Conservation (phyloP, 495 filamentous ascomycete species). For the Poronia punctata region DNA sequence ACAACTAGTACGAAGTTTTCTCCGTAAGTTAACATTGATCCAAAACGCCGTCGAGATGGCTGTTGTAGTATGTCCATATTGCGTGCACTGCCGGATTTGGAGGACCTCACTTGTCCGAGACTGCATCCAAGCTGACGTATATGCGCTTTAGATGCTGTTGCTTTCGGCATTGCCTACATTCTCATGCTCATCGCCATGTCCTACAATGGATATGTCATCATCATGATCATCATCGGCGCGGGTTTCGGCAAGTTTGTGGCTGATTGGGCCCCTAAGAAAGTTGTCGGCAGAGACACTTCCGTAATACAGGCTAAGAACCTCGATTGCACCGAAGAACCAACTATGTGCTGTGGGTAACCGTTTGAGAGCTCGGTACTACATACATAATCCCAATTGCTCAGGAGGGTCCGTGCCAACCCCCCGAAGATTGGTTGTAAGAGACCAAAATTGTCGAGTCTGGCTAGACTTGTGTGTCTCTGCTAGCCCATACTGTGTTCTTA, state of each 20-base stretch:
- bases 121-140: not conserved
- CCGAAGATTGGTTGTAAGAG: too few species aligned
- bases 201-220: slow-evolving; percentile 52
- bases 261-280: slow-evolving; percentile 31
- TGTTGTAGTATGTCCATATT: not conserved
- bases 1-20: slow-evolving; percentile 40
- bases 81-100: not conserved
- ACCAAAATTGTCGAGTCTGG: too few species aligned
- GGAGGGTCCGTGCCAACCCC: too few species aligned
- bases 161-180: slow-evolving; percentile 50
- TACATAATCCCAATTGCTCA: too few species aligned
- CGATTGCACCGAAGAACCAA: slow-evolving; percentile 15
- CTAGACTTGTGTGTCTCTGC: too few species aligned
- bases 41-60: not conserved
- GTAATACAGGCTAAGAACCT: slow-evolving; percentile 6
- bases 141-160: slow-evolving; percentile 26
- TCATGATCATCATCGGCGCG: slow-evolving; percentile 49
- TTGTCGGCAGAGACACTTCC: slow-evolving; percentile 11
- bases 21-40: slow-evolving; percentile 21
- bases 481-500: too few species aligned
- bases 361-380: too few species aligned
- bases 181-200: slow-evolving; percentile 53
- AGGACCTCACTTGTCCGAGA: not conserved
- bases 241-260: slow-evolving; percentile 39
- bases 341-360: slow-evolving; percentile 26